Conservation (phyloP, 2,329 filamentous ascomycete genomes). For the Zymoseptoria ardabiliae region DNA sequence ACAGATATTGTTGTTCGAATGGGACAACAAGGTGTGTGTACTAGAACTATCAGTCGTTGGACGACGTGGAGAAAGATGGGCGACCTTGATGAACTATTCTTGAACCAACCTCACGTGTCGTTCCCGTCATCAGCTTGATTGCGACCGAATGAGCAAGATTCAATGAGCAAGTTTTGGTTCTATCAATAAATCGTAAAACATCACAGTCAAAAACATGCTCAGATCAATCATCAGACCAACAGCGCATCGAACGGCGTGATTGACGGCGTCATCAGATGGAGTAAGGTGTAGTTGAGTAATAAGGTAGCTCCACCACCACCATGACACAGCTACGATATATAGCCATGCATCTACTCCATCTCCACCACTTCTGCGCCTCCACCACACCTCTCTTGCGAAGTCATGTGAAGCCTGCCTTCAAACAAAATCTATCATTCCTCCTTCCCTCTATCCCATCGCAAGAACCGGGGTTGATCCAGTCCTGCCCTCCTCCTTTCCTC, state of each 20-base stretch:
- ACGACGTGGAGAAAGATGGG: no score
- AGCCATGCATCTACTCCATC: neutral
- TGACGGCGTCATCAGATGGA: no score
- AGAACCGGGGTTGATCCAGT: neutral
- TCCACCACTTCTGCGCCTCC: neutral
- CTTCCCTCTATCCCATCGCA: neutral
- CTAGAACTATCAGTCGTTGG: no score
- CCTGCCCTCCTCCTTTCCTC: neutral
- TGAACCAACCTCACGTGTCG: neutral
- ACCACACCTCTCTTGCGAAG: no score
- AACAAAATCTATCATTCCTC: no score
- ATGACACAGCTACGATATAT: neutral
- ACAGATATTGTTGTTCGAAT: no score
- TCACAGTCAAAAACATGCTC: no score
- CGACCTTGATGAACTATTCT: conserved; percentile 4
- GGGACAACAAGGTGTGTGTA: no score
- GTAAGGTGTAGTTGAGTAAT: no score
- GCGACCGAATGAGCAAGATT: conserved; percentile 11
- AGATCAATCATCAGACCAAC: no score
- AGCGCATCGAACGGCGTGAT: no score
- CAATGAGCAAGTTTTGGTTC: conserved; percentile 6
- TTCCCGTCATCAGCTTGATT: neutral
- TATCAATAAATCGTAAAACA: neutral
- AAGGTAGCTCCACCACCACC: neutral
- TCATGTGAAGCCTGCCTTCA: no score